phyloP scores from a whole-genome alignment of 2,329 filamentous ascomycete species.

The Alternaria angustiovoidea region DNA sequence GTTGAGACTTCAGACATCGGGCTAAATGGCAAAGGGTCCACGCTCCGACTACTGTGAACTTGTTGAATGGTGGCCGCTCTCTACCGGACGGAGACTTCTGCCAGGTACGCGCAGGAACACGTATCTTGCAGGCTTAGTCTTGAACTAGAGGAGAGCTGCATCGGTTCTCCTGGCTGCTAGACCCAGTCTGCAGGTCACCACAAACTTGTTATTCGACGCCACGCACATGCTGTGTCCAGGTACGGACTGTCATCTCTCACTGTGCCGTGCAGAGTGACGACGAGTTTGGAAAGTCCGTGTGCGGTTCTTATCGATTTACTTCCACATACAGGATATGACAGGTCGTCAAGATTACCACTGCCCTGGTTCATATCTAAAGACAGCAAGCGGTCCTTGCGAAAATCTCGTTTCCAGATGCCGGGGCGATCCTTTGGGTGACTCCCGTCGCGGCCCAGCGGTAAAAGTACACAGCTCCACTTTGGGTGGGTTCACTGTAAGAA shows the following conservation, averaged over 20 bases:
- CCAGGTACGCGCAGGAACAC: slow-evolving; percentile 2
- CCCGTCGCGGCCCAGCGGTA: slow-evolving; percentile 5
- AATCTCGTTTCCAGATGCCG: slow-evolving; percentile 8
- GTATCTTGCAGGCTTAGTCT: background rate
- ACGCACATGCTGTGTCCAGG: background rate
- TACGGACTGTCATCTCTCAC: background rate
- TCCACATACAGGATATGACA: slow-evolving; percentile 1
- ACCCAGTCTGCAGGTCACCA: background rate
- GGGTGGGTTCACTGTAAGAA: background rate
- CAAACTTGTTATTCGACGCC: slow-evolving; percentile 4
- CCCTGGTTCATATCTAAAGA: background rate
- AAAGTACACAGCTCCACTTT: slow-evolving; percentile 3
- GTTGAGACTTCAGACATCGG: background rate
- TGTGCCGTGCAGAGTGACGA: slow-evolving; percentile 4
- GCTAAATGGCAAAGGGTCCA: background rate
- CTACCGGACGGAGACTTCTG: background rate
- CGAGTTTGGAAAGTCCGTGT: background rate
- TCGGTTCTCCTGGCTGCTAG: background rate
- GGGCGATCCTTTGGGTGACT: background rate
- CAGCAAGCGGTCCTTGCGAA: slow-evolving; percentile 7
- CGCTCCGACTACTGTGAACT: slow-evolving; percentile 4
- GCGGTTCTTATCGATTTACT: background rate
- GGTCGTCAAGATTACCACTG: background rate
- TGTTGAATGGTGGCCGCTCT: slow-evolving; percentile 2
- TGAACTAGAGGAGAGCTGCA: background rate